Percentiles rank a stretch among this genome's conserved stretches.
These are phyloP conservation scores for Fusarium nurragi DNA, from an alignment of 2,329 filamentous ascomycete species.

Conservation along the genomic window DNA sequence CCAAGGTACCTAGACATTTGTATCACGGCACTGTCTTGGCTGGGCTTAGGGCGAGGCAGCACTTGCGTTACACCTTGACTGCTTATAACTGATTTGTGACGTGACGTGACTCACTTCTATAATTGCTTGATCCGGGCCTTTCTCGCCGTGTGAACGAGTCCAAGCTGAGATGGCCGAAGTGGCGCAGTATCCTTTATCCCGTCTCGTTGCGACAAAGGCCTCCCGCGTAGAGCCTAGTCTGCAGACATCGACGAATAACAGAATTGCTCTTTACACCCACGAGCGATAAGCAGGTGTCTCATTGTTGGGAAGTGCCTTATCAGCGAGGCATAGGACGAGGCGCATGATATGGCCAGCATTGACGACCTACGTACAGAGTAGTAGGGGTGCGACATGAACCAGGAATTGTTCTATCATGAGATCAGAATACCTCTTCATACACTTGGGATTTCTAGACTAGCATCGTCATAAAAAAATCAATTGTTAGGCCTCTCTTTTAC, in stretches of 20 bases:
- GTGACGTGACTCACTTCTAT: constrained; percentile 33
- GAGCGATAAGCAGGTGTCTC: constrained; percentile 21
- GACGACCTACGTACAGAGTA: no score
- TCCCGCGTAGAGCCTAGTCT: not conserved
- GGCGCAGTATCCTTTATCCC: constrained; percentile 20
- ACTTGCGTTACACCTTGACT: not conserved
- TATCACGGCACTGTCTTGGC: constrained; percentile 9
- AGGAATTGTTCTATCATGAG: not conserved
- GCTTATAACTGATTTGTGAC: constrained; percentile 1
- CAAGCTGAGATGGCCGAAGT: constrained; percentile 18
- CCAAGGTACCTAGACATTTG: not conserved
- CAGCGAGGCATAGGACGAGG: constrained; percentile 30
- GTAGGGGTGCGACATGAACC: not conserved
- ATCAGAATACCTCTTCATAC: no score
- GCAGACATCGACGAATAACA: not conserved
- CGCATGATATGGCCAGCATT: constrained; percentile 28
- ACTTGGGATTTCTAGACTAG: no score
- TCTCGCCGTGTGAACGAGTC: not conserved
- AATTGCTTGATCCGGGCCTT: constrained; percentile 28
- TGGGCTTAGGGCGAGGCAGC: constrained; percentile 13
- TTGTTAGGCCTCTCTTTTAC: no score
- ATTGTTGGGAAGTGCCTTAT: constrained; percentile 24
- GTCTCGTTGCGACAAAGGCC: not conserved
- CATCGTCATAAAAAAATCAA: no score
- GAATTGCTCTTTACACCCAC: not conserved